phyloP scores from a whole-genome alignment of 345 rosid genomes.

The Acer yangbiense region DNA sequence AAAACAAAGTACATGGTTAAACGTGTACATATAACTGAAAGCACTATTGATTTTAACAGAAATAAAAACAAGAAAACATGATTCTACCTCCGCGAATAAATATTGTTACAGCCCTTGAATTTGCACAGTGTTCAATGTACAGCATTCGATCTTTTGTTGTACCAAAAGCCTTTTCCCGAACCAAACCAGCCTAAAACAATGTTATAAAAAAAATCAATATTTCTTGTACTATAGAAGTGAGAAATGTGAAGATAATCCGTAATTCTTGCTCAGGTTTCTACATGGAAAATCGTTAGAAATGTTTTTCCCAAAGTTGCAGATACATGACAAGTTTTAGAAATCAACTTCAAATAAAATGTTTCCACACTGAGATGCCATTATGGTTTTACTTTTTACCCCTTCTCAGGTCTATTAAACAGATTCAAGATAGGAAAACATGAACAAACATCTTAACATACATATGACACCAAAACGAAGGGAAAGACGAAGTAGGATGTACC shows the following conservation, averaged over 20 bases:
- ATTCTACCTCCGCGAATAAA: constrained; percentile 93
- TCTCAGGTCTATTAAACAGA: background rate
- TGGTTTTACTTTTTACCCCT: background rate
- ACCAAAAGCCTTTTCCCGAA: constrained; percentile 77
- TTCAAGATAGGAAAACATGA: background rate
- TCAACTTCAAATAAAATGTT: constrained; percentile 2
- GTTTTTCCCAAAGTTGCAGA: background rate
- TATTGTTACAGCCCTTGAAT: constrained; percentile 81
- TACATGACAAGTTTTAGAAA: background rate
- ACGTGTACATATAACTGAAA: background rate
- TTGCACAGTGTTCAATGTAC: constrained; percentile 78
- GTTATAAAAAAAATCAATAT: background rate
- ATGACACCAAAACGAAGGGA: background rate
- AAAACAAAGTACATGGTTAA: background rate
- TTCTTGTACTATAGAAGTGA: background rate
- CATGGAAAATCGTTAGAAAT: background rate
- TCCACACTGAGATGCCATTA: no score
- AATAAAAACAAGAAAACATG: background rate
- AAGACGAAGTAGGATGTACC: constrained; percentile 40
- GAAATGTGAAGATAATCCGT: background rate
- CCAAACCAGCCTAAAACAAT: constrained; percentile 75
- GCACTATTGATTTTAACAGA: background rate
- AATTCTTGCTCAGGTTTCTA: constrained; percentile 2
- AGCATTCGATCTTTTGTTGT: constrained; percentile 84
- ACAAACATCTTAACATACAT: background rate